A percentile compares a stretch with the other conserved stretches of the same genome.
Conservation (phyloP, 2,329 filamentous ascomycete species). For the Arthrinium puccinioides region DNA sequence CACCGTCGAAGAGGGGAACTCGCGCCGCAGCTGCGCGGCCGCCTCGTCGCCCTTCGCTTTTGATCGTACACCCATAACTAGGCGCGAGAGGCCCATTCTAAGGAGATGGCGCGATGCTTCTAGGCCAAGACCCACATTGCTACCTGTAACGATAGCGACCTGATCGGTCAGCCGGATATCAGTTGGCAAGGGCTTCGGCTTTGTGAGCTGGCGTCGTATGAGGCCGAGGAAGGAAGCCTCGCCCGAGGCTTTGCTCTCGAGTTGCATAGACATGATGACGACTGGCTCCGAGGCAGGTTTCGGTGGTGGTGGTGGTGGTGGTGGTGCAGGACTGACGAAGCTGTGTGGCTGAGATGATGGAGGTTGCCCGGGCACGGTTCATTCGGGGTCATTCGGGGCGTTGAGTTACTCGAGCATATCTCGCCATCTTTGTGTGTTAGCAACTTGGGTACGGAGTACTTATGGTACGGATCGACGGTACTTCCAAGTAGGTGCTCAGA, state of each 20-base stretch:
- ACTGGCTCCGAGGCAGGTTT: too few species aligned
- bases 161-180: conserved; percentile 14
- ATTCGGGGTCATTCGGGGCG: too few species aligned
- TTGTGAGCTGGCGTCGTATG: conserved; percentile 1
- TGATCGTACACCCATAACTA: conserved; percentile 30
- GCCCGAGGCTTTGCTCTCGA: not conserved
- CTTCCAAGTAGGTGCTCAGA: too few species aligned
- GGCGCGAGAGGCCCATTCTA: conserved; percentile 17
- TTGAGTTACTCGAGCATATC: too few species aligned
- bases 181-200: conserved; percentile 1
- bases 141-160: conserved; percentile 29
- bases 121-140: conserved; percentile 17
- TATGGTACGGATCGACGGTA: too few species aligned
- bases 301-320: not conserved
- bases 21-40: conserved; percentile 15
- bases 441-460: too few species aligned
- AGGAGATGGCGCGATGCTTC: conserved; percentile 28
- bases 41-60: conserved; percentile 23
- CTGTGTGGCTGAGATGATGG: too few species aligned
- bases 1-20: conserved; percentile 19
- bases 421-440: too few species aligned
- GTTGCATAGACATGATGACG: not conserved
- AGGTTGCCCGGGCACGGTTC: too few species aligned
- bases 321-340: too few species aligned
- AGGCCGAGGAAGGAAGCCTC: conserved; percentile 2